Evolutionary conservation across 805 yeast genomes (phyloP).

Genomic region (Kluyveromyces nonfermentans): DNA sequence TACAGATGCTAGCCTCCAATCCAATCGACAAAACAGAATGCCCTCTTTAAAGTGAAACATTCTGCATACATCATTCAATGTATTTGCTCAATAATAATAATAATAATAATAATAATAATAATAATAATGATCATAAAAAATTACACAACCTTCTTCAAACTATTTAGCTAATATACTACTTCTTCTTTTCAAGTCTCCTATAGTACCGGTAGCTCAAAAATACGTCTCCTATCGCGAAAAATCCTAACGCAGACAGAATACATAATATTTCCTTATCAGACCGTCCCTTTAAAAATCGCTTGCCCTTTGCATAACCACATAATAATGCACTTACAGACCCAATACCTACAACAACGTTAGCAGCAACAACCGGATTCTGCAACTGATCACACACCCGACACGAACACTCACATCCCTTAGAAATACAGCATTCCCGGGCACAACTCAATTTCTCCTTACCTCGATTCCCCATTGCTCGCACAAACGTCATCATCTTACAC

Average conservation of each 20-base stretch:
- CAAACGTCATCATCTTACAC: slow-evolving; percentile 2
- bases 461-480: slow-evolving; percentile 7
- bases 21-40: too few species aligned
- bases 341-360: slow-evolving; percentile 42
- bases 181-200: slow-evolving; percentile 42
- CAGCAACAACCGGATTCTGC: slow-evolving; percentile 52
- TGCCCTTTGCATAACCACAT: slow-evolving; percentile 40
- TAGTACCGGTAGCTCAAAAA: slow-evolving; percentile 44
- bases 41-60: too few species aligned
- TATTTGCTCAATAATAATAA: too few species aligned
- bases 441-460: not conserved
- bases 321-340: slow-evolving; percentile 41
- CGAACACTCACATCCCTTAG: not conserved
- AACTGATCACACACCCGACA: slow-evolving; percentile 31
- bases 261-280: slow-evolving; percentile 39
- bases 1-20: too few species aligned
- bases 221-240: slow-evolving; percentile 46
- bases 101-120: too few species aligned
- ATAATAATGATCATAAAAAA: too few species aligned
- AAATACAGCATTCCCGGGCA: not conserved
- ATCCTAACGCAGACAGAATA: slow-evolving; percentile 45
- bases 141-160: too few species aligned
- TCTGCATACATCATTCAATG: too few species aligned
- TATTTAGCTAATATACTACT: too few species aligned
- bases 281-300: slow-evolving; percentile 34